Evolutionary conservation across 495 filamentous ascomycete species (phyloP).

Genomic region (Xylaria castorea): DNA sequence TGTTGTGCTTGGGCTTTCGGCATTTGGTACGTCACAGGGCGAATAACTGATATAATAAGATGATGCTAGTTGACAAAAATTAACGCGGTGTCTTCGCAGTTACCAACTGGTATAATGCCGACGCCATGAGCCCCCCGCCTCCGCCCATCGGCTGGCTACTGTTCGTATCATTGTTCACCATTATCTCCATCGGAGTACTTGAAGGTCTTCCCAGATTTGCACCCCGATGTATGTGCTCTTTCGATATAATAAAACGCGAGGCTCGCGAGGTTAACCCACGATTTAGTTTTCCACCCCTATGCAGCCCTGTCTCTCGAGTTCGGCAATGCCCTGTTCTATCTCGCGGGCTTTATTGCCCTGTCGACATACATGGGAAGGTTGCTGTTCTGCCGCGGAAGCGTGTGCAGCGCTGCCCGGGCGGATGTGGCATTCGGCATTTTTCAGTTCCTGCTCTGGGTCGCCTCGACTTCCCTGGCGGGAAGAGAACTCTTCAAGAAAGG

Average conservation of each 20-base stretch:
- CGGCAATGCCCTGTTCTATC: conserved; percentile 80
- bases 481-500: conserved; percentile 48
- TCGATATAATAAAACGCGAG: neutral
- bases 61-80: neutral
- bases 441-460: conserved; percentile 52
- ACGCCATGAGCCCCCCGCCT: conserved; percentile 55
- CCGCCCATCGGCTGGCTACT: conserved; percentile 74
- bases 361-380: conserved; percentile 66
- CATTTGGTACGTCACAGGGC: conserved; percentile 64
- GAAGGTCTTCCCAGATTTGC: conserved; percentile 64
- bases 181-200: conserved; percentile 70
- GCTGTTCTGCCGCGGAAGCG: conserved; percentile 58
- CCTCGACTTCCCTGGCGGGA: conserved; percentile 42
- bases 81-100: conserved; percentile 38
- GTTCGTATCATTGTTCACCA: conserved; percentile 70
- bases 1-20: conserved; percentile 70
- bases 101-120: conserved; percentile 58
- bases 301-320: conserved; percentile 67
- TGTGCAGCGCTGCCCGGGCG: conserved; percentile 57
- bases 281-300: conserved; percentile 60
- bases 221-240: conserved; percentile 42
- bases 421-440: conserved; percentile 55
- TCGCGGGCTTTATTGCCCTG: conserved; percentile 77
- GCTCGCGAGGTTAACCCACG: neutral
- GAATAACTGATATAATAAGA: neutral